These are phyloP conservation scores for Pichia scutulata DNA, from an alignment of 805 yeast species.

Conservation along the genomic window DNA sequence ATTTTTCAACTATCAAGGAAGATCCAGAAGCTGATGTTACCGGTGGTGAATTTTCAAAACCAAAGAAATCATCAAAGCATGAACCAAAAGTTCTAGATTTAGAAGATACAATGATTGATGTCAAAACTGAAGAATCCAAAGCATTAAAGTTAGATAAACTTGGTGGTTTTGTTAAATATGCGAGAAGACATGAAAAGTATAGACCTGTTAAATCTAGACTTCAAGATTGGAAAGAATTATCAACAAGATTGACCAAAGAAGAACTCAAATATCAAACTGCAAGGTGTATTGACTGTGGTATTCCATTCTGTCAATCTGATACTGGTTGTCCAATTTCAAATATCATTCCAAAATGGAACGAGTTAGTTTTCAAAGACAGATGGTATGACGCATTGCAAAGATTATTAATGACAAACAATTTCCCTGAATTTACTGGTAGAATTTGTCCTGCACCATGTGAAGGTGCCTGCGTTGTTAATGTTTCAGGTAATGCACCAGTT, in stretches of 20 bases:
- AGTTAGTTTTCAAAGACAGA: slow-evolving; percentile 86
- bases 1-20: slow-evolving; percentile 64
- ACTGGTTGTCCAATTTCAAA: slow-evolving; percentile 98
- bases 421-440: slow-evolving; percentile 97
- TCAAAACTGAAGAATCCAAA: slow-evolving; percentile 55
- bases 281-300: slow-evolving; percentile 99
- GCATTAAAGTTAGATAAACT: slow-evolving; percentile 65
- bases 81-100: slow-evolving; percentile 88
- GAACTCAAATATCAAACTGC: slow-evolving; percentile 91
- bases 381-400: slow-evolving; percentile 93
- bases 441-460: slow-evolving; percentile 99
- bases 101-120: slow-evolving; percentile 80
- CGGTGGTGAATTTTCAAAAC: slow-evolving; percentile 73
- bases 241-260: slow-evolving; percentile 70
- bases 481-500: slow-evolving; percentile 92
- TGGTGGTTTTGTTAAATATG: slow-evolving; percentile 91
- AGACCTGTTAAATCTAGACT: slow-evolving; percentile 70
- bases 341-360: slow-evolving; percentile 97
- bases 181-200: slow-evolving; percentile 80
- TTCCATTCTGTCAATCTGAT: slow-evolving; percentile 97
- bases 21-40: slow-evolving; percentile 83
- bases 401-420: slow-evolving; percentile 90
- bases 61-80: slow-evolving; percentile 31
- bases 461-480: slow-evolving; percentile 80
- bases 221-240: slow-evolving; percentile 88